Percentiles rank a stretch among this genome's conserved stretches.
Evolutionary conservation across 495 filamentous ascomycete genomes (phyloP).

Genomic region (Podospora didyma): DNA sequence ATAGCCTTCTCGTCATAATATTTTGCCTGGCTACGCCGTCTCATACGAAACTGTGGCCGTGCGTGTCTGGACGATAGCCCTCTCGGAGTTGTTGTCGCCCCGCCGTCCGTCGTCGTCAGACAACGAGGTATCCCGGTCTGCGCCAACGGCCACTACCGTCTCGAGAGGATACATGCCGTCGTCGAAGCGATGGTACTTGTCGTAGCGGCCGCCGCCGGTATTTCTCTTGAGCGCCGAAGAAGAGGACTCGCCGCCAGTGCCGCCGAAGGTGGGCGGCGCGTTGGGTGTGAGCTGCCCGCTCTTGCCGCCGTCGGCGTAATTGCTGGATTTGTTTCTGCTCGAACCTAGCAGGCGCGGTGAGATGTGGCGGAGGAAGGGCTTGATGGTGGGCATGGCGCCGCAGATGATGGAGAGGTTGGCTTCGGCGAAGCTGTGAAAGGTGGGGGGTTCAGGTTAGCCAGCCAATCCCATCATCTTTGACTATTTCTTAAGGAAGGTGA

Average conservation of each 20-base stretch:
- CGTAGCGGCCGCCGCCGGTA: neutral
- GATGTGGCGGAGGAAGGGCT: constrained; percentile 12
- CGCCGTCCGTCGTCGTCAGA: no score
- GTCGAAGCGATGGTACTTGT: constrained; percentile 5
- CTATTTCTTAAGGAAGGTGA: neutral
- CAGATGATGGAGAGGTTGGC: constrained; percentile 14
- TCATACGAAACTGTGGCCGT: no score
- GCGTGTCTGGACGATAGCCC: no score
- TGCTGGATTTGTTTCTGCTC: neutral
- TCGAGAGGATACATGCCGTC: constrained; percentile 7
- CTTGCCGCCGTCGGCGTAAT: neutral
- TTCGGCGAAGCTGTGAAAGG: constrained; percentile 8
- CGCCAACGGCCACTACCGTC: neutral
- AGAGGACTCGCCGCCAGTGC: neutral
- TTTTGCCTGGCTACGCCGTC: no score
- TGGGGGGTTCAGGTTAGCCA: neutral
- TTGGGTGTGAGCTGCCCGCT: neutral
- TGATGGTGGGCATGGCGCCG: constrained; percentile 8
- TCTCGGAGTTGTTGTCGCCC: no score
- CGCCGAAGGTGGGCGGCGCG: neutral
- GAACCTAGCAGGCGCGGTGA: constrained; percentile 8
- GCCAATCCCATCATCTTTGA: neutral
- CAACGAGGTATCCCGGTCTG: neutral
- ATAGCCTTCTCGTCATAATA: no score
- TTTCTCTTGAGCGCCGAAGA: neutral